Evolutionary conservation across 1,139 yeast species (phyloP), one percentile per base, ranked within the genome.

Genomic region (Diutina catenulata): DNA sequence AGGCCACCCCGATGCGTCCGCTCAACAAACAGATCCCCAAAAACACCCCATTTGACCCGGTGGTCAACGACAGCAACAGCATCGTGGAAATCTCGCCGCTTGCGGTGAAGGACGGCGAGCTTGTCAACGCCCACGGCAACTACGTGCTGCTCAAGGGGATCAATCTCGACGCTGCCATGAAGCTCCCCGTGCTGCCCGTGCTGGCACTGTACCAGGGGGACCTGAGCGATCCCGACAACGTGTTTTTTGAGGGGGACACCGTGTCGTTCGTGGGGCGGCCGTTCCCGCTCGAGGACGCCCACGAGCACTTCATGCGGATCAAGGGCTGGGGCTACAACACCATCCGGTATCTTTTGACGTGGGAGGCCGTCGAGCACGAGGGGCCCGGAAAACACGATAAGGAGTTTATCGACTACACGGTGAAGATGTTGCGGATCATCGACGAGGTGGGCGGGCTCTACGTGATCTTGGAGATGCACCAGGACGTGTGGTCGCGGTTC

Each of bases 301-400:
- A 65, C 38, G 62, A 51, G 40, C 96, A 87, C 55, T 63, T 87
- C 37, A 62, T 56, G 21, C 60, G 94, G 41, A 73, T 87, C 49
- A 81, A 79, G 52, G 68, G 79, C 10, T 74, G 93, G 75, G 96
- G 96, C 1, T 84, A 70, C 55, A 87, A 87, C 52, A 70, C 81
- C 8, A 70, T 87, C 19, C 60, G 96, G 41, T 82, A 79, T 51
- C 64, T 87, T 14, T 63, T 83, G 33, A 81, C 94, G 0, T 88
- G 96, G 96, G 97, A 88, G 53, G 93, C 96, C 0, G 50, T 88
- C 8, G 96, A 88, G 53, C 96, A 88, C 49, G 64, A 62, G 38
- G 96, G 95, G 0, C 97, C 97, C 0, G 93, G 86, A 0, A 57
- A 57, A 11, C 88, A 87, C 52, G 97, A 88, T 55, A 76, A 73